phyloP scores from a whole-genome alignment of 2,329 filamentous ascomycete genomes.

The Ophiostoma ips region DNA sequence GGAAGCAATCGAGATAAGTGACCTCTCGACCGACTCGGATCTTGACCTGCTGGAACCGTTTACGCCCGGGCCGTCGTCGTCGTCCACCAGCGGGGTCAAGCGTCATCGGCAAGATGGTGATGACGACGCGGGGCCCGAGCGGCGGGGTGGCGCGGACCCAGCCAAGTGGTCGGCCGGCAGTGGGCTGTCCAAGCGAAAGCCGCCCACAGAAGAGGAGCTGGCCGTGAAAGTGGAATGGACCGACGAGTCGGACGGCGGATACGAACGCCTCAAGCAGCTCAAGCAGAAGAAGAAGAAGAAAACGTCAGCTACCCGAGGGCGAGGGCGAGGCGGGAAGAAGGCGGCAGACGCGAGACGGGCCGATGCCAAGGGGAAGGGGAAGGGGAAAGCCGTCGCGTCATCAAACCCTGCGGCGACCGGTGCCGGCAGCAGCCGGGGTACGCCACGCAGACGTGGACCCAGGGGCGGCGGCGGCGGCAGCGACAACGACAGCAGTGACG shows the following conservation, averaged over 20 bases:
- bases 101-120: slow-evolving; percentile 22
- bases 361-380: slow-evolving; percentile 31
- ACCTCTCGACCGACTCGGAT: slow-evolving; percentile 3
- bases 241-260: slow-evolving; percentile 46
- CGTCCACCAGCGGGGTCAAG: slow-evolving; percentile 6
- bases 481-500: slow-evolving; percentile 15
- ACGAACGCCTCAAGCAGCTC: slow-evolving; percentile 35
- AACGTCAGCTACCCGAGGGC: slow-evolving; percentile 24
- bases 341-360: slow-evolving; percentile 23
- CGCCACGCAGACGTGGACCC: too few species aligned
- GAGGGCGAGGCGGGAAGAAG: slow-evolving; percentile 15
- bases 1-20: slow-evolving; percentile 6
- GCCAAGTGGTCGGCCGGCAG: too few species aligned
- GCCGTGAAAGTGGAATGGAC: slow-evolving; percentile 30
- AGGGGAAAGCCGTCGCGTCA: slow-evolving; percentile 17
- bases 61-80: neutral
- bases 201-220: slow-evolving; percentile 21
- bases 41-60: slow-evolving; percentile 4
- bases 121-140: slow-evolving; percentile 8
- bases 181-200: neutral
- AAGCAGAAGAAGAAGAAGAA: slow-evolving; percentile 48
- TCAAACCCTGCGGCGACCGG: too few species aligned
- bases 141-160: slow-evolving; percentile 1
- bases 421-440: slow-evolving; percentile 2
- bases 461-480: neutral